Percentiles rank a stretch among this genome's conserved stretches.
These are phyloP conservation scores for Zygotorulaspora mrakii DNA, from an alignment of 1,139 yeast species.

Conservation along the genomic window DNA sequence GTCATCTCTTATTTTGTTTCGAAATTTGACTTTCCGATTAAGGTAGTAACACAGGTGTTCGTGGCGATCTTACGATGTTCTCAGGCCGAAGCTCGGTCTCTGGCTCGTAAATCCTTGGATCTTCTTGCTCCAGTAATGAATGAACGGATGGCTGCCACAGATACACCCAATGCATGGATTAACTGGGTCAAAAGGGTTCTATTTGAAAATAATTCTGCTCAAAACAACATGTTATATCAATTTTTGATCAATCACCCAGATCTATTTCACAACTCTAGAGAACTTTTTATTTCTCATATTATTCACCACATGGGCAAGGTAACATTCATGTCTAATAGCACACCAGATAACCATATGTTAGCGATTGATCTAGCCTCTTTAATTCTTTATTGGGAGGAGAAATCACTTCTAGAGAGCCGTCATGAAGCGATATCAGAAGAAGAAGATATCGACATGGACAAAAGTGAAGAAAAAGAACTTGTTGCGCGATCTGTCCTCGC, in stretches of 20 bases:
- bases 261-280: conserved; percentile 79
- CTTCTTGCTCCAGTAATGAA: conserved; percentile 86
- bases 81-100: conserved; percentile 76
- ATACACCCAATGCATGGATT: conserved; percentile 74
- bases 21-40: conserved; percentile 84
- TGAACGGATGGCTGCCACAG: conserved; percentile 56
- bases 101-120: conserved; percentile 86
- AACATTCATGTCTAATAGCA: conserved; percentile 75
- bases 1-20: conserved; percentile 83
- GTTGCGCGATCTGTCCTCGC: too few species aligned
- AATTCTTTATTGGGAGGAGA: conserved; percentile 79
- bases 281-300: conserved; percentile 82
- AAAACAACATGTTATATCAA: conserved; percentile 70
- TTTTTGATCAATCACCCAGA: conserved; percentile 85
- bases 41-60: conserved; percentile 86
- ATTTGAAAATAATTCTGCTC: conserved; percentile 84
- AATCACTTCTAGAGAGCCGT: conserved; percentile 34
- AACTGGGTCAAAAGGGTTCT: conserved; percentile 93
- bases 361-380: conserved; percentile 89
- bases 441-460: conserved; percentile 30
- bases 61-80: conserved; percentile 84
- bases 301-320: conserved; percentile 94
- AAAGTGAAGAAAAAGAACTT: conserved; percentile 16
- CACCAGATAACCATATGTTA: conserved; percentile 73
- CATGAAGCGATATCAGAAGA: conserved; percentile 32